Evolutionary conservation across 345 rosid species (phyloP).

Genomic region (Schrenkiella parvula): DNA sequence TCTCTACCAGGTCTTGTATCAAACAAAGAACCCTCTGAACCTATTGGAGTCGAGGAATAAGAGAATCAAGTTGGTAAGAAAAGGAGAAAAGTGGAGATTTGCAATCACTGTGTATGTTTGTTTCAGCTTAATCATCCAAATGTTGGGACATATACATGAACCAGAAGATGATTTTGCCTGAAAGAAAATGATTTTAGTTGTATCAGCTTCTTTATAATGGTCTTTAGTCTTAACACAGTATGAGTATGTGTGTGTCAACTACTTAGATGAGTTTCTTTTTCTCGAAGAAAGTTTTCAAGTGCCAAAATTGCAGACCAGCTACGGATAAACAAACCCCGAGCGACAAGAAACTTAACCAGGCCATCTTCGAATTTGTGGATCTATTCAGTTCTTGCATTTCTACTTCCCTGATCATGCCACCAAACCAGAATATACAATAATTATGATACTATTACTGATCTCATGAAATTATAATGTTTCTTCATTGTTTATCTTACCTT

Average conservation of each 20-base stretch:
- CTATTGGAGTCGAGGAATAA: too few species aligned
- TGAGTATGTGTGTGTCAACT: background rate
- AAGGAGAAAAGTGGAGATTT: too few species aligned
- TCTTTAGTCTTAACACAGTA: background rate
- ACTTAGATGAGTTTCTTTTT: conserved; percentile 29
- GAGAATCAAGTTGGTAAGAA: too few species aligned
- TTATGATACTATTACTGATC: too few species aligned
- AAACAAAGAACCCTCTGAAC: too few species aligned
- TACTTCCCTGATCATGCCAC: conserved; percentile 4
- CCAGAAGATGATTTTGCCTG: background rate
- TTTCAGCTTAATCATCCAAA: background rate
- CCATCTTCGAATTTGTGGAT: conserved; percentile 28
- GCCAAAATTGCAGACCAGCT: conserved; percentile 28
- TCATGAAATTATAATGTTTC: too few species aligned
- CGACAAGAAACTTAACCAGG: conserved; percentile 18
- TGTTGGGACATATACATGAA: background rate
- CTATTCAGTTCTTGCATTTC: conserved; percentile 25
- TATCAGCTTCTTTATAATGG: background rate
- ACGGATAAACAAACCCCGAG: conserved; percentile 24
- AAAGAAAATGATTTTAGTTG: conserved; percentile 18
- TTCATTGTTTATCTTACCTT: conserved; percentile 46
- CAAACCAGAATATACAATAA: background rate
- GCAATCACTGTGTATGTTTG: background rate
- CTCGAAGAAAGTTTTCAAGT: conserved; percentile 27
- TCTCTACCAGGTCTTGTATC: conserved; percentile 16